Percentiles rank a stretch among this genome's conserved stretches.
Evolutionary conservation across 306 rosid species (phyloP).

Genomic region (Prosopis cineraria): DNA sequence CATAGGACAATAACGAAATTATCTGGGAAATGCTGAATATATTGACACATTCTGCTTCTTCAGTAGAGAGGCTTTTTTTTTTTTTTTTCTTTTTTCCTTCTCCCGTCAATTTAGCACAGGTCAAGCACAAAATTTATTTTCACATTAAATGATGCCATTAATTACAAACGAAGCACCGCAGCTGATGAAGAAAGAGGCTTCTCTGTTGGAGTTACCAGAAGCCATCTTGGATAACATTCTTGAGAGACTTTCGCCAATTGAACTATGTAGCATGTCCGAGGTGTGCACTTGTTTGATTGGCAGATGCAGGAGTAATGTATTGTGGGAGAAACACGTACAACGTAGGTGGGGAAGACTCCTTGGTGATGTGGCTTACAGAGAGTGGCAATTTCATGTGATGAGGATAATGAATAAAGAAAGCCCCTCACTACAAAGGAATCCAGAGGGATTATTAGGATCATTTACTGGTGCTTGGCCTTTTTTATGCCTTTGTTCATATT

Average conservation of each 20-base stretch:
- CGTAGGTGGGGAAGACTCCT: constrained; percentile 56
- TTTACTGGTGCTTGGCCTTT: constrained; percentile 23
- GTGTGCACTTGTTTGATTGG: constrained; percentile 55
- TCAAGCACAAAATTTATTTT: not conserved
- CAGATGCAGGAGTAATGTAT: constrained; percentile 49
- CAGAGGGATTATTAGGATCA: constrained; percentile 38
- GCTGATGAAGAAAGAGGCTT: constrained; percentile 29
- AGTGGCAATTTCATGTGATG: constrained; percentile 44
- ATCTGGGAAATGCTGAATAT: not conserved
- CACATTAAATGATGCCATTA: not conserved
- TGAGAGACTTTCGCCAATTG: constrained; percentile 55
- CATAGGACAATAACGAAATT: not conserved
- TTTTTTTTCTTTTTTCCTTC: too few relatives aligned
- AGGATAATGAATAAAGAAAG: constrained; percentile 30
- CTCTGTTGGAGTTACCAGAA: constrained; percentile 62
- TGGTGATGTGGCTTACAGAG: constrained; percentile 44
- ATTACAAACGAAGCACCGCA: not conserved
- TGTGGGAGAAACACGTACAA: constrained; percentile 58
- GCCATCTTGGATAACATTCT: constrained; percentile 52
- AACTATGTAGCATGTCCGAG: constrained; percentile 47
- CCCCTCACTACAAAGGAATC: constrained; percentile 13
- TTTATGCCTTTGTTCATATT: constrained; percentile 32
- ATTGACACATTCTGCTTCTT: not conserved
- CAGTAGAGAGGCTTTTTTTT: not conserved
- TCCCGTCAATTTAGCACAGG: not conserved